Base-by-base conservation (phyloP, 345 rosid species). In the Pistacia atlantica region DNA sequence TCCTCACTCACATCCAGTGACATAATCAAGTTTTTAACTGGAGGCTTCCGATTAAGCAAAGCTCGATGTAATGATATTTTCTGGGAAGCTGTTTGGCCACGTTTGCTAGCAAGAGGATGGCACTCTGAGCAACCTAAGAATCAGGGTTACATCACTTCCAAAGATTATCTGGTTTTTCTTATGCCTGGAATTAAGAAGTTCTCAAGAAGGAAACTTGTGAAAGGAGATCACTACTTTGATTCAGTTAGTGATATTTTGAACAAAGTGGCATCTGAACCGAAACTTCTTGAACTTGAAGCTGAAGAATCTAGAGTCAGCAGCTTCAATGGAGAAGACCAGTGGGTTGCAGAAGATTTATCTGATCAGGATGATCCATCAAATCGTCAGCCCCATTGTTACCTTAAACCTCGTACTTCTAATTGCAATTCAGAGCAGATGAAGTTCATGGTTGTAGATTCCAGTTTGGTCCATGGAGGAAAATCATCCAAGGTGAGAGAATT, bases 71-170 rank as follows among this genome's bases (percentile, higher is more conserved):
- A 72, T 75, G 93, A 92, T 83, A 86, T 92, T 63, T 92, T 90
- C 71, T 90, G 97, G 97, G 94, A 90, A 76, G 93, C 93, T 62
- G 90, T 90, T 67, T 92, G 97, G 97, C 97, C 97, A 1, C 93
- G 91, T 66, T 80, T 92, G 79, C 85, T 92, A 9, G 97, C 90
- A 31, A 82, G 88, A 82, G 94, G 97, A 77, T 92, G 97, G 97
- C 90, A 79, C 78, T 92, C 94, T 31, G 93, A 92, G 84, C 90
- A 90, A 82, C 89, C 89, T 0, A 77, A 83, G 77, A 74, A 90
- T 78, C 83, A 76, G 65, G 67, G 85, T 70, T 84, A 83, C 69
- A 35, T 65, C 16, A 82, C 72, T 74, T 79, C 92, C 51, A 88
- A 84, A 57, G 83, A 84, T 59, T 74, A 69, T 80, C 78, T 92